Base-by-base conservation (phyloP, 2,329 filamentous ascomycete genomes). In the Paecilomyces sp. region DNA sequence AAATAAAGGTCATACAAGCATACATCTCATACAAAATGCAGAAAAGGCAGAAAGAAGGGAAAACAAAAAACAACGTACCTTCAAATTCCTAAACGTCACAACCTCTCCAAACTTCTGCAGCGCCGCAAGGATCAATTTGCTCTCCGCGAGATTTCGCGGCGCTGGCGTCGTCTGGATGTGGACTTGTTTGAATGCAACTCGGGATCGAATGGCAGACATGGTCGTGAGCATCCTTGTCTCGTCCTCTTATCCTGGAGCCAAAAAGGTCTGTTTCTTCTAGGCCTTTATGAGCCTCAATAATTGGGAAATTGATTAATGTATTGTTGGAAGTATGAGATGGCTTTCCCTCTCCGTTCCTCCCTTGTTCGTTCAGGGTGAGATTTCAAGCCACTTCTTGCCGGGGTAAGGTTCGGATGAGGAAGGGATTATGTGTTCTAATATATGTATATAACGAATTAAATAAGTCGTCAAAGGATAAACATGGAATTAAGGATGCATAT, bases 41-140 rank as follows among this genome's bases (percentile, higher is more conserved):
- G 22, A 22, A 22, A 22, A 22, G 22, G 22, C 2, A 22, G 22
- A 22, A 22, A 22, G 22, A 22, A 22, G 22, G 22, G 22, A 22
- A 22, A 22, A 22, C 22, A 22, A 22, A 22, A 22, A 22, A 22
- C 1, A 15, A 52, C 56, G 24, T 64, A 77, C 74, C 64, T 70
- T 72, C 13, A 73, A 59, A 58, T 74, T 76, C 33, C 70, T 66
- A 62, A 76, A 77, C 25, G 70, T 71, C 9, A 68, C 64, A 7
- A 77, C 74, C 63, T 77, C 74, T 22, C 76, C 76, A 64, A 74
- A 77, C 65, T 74, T 72, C 61, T 77, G 74, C 18, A 77, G 65
- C 6, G 72, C 70, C 50, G 67, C 63, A 22, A 77, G 68, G 28
- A 77, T 63, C 18, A 67, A 65, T 60, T 67, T 69, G 61, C 72